phyloP scores from a whole-genome alignment of 192 early-diverging fungal species.

The Mycoemilia scoparia region DNA sequence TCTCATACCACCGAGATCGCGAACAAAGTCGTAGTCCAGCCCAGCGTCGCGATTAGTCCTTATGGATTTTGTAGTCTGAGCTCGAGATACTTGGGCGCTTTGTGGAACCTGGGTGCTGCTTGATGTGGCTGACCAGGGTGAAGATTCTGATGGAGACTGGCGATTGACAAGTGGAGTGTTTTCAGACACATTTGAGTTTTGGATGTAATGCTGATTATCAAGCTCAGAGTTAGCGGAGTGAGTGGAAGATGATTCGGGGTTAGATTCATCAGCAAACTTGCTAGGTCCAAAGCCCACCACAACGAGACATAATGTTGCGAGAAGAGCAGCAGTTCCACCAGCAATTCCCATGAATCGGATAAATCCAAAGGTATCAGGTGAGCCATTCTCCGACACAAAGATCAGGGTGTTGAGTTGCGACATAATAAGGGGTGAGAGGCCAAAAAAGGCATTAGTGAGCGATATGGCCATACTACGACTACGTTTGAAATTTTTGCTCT shows the following conservation, averaged over 20 bases:
- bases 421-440: constrained; percentile 40
- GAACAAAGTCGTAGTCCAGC: constrained; percentile 26
- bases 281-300: constrained; percentile 29
- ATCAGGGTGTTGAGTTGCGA: constrained; percentile 35
- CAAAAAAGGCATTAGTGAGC: constrained; percentile 41
- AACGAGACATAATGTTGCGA: constrained; percentile 9
- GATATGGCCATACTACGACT: constrained; percentile 37
- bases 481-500: constrained; percentile 35
- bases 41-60: too few relatives aligned
- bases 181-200: too few relatives aligned
- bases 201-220: too few relatives aligned
- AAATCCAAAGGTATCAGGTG: constrained; percentile 24
- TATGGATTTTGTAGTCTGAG: too few relatives aligned
- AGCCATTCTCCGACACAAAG: constrained; percentile 22
- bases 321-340: constrained; percentile 10
- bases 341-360: constrained; percentile 18
- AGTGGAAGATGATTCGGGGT: too few relatives aligned
- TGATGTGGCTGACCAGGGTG: too few relatives aligned
- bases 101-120: too few relatives aligned
- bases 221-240: too few relatives aligned
- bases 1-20: constrained; percentile 19
- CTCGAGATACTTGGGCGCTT: too few relatives aligned
- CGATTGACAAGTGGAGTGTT: too few relatives aligned
- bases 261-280: too few relatives aligned
- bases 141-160: too few relatives aligned